A percentile compares a stretch with the other conserved stretches of the same genome.
Conservation (phyloP, 257 asterid genomes). For the Nicotiana otophora region DNA sequence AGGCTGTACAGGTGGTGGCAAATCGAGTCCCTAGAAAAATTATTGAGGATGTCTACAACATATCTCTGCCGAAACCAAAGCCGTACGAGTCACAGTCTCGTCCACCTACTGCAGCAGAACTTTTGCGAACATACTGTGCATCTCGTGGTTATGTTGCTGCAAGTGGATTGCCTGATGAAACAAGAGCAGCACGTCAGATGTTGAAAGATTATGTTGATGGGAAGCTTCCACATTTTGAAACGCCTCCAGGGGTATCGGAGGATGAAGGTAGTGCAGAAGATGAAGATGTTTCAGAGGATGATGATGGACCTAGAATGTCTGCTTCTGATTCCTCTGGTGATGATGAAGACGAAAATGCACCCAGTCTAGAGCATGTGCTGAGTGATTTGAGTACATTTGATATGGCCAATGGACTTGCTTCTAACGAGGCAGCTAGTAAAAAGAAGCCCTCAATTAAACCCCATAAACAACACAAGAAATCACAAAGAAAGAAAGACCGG, state of each 20-base stretch:
- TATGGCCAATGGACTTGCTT: conserved; percentile 55
- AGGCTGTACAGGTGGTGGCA: conserved; percentile 90
- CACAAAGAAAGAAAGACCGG: conserved; percentile 78
- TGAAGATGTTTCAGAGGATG: conserved; percentile 14
- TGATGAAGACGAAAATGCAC: conserved; percentile 26
- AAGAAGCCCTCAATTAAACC: conserved; percentile 41
- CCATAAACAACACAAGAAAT: conserved; percentile 84
- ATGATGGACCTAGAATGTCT: conserved; percentile 19
- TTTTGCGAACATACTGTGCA: conserved; percentile 72
- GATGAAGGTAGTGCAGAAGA: conserved; percentile 24
- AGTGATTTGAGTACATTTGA: conserved; percentile 70
- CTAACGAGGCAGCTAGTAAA: conserved; percentile 25
- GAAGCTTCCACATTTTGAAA: conserved; percentile 73
- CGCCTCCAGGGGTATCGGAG: conserved; percentile 55
- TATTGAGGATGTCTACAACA: conserved; percentile 66
- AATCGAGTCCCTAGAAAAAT: conserved; percentile 63
- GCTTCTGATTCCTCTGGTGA: conserved; percentile 39
- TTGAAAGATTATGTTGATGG: conserved; percentile 95
- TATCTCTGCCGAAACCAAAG: conserved; percentile 81
- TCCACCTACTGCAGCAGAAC: conserved; percentile 68
- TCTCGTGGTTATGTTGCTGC: conserved; percentile 94
- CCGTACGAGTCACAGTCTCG: conserved; percentile 69
- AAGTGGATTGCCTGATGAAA: conserved; percentile 91
- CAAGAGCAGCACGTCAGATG: conserved; percentile 79
- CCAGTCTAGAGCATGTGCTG: conserved; percentile 51